phyloP scores from a whole-genome alignment of 2,329 filamentous ascomycete species.

The Aquanectria penicillioides region DNA sequence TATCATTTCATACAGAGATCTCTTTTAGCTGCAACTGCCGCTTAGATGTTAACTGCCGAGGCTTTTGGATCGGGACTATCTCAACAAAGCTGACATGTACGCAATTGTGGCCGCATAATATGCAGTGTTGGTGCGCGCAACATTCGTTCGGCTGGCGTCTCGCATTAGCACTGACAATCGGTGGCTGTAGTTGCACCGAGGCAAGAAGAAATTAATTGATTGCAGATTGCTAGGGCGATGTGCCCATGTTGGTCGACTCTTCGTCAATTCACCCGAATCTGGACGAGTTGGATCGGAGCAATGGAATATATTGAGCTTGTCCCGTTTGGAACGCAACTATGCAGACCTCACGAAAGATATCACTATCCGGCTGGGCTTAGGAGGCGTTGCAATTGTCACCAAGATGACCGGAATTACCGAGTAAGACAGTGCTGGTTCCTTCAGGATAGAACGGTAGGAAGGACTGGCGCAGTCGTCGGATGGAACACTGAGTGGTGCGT shows the following conservation, averaged over 20 bases:
- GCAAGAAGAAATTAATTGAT: constrained; percentile 1
- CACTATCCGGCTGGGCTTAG: neutral
- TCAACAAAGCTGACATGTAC: constrained; percentile 14
- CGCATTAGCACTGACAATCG: neutral
- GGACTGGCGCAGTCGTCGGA: neutral
- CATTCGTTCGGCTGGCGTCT: neutral
- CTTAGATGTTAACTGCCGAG: constrained; percentile 14
- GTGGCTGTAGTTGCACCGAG: neutral
- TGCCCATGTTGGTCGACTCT: neutral
- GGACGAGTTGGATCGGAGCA: neutral
- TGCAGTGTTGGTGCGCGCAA: constrained; percentile 7
- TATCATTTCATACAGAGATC: constrained; percentile 12
- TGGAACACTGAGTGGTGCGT: constrained; percentile 7
- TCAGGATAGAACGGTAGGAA: constrained; percentile 10
- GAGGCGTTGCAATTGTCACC: neutral
- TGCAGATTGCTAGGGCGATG: neutral
- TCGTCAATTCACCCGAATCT: neutral
- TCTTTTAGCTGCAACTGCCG: constrained; percentile 12
- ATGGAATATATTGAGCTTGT: neutral
- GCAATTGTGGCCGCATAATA: constrained; percentile 19
- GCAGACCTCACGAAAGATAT: neutral
- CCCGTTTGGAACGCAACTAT: neutral
- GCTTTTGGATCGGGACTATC: constrained; percentile 2
- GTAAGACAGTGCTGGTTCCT: neutral
- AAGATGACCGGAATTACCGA: neutral